A percentile compares a stretch with the other conserved stretches of the same genome.
phyloP scores from a whole-genome alignment of 2,329 filamentous ascomycete genomes.

The Triangularia setosa region DNA sequence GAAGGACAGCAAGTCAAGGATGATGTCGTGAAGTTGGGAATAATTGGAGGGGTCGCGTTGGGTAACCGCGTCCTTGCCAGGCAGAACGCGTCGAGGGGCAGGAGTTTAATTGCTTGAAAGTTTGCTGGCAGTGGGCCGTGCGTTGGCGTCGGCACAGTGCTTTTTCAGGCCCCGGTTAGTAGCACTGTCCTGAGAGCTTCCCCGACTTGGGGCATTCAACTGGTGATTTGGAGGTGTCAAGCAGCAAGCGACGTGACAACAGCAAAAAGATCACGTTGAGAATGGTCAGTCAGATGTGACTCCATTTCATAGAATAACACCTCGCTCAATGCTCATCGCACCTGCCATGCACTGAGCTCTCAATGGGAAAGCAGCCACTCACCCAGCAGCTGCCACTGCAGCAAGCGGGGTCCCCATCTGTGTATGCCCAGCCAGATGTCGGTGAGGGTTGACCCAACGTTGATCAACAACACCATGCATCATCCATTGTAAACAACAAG shows the following conservation, averaged over 20 bases:
- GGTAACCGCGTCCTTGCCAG: constrained; percentile 11
- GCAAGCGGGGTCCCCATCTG: not conserved
- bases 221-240: not conserved
- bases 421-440: not conserved
- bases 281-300: not conserved
- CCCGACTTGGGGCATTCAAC: not conserved
- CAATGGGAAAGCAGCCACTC: not conserved
- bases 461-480: not conserved
- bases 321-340: not conserved
- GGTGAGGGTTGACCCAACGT: not conserved
- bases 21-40: constrained; percentile 1
- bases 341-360: not conserved
- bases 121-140: constrained; percentile 1
- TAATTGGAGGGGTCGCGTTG: constrained; percentile 22
- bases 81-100: constrained; percentile 26
- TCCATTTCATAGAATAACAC: not conserved
- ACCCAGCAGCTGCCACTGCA: not conserved
- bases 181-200: not conserved
- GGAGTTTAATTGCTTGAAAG: constrained; percentile 20
- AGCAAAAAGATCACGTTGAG: not conserved
- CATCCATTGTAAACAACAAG: not conserved
- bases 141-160: not conserved
- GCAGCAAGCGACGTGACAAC: not conserved
- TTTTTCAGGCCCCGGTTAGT: not conserved
- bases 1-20: not conserved